Base-by-base conservation (phyloP, 306 rosid genomes). In the Pyrus pyrifolia region DNA sequence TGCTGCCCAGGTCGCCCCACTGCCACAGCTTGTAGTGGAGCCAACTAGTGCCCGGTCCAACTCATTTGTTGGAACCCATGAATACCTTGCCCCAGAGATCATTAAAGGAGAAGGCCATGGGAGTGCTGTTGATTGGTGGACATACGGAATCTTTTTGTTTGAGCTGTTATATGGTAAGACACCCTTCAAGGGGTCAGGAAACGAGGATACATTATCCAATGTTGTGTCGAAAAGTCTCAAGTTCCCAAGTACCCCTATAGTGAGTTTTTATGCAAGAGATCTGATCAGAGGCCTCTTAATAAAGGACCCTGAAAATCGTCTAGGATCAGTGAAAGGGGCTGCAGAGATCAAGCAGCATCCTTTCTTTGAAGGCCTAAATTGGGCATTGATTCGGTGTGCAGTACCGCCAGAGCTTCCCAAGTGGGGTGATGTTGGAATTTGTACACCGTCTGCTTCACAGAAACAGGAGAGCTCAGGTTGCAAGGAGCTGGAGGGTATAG, bases 81-180 rank as follows among this genome's bases (percentile, higher is more conserved):
- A 96, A 74, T 96, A 96, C 89, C 98, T 96, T 22, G 93, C 99
- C 70, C 98, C 99, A 0, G 99, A 96, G 90, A 92, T 95, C 75
- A 83, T 95, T 82, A 92, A 89, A 71, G 90, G 96, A 1, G 90
- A 92, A 67, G 90, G 97, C 70, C 99, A 95, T 55, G 99, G 99
- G 52, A 95, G 85, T 70, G 89, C 97, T 3, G 99, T 92, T 38
- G 97, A 92, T 83, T 92, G 99, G 99, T 92, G 99, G 99, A 90
- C 97, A 23, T 89, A 87, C n/a, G 99, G 99, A 70, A 89, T 95
- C 75, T 85, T 95, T 72, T 74, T 95, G 76, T 95, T 92, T 25
- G 99, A 95, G 88, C 89, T 95, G 72, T 82, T 95, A 23, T 95
- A 95, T 60, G 99, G 99, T 22, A 95, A 81, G 84, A 95, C 99